Conservation (phyloP, 495 filamentous ascomycete genomes). For the Talaromyces proteolyticus region DNA sequence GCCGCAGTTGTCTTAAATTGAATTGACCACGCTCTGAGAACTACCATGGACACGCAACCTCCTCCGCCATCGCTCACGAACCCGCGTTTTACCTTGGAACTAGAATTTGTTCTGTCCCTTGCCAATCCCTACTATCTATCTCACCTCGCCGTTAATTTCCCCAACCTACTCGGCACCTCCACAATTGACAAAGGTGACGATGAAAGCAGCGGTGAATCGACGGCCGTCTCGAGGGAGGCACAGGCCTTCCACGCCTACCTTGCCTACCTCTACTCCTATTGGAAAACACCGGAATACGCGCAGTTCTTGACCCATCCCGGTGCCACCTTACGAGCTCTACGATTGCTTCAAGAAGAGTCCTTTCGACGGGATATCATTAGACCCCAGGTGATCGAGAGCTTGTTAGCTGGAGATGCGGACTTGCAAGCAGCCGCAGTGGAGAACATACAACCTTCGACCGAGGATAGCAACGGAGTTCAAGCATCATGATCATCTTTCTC, state of each 20-base stretch:
- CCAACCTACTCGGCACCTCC: slow-evolving; percentile 39
- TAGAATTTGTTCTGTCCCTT: slow-evolving; percentile 80
- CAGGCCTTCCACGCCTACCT: slow-evolving; percentile 76
- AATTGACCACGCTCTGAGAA: neutral
- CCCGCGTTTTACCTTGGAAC: slow-evolving; percentile 35
- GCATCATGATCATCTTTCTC: neutral
- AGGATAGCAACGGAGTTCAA: neutral
- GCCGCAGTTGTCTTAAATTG: too few relatives aligned
- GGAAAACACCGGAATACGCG: slow-evolving; percentile 71
- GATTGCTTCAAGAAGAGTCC: slow-evolving; percentile 74
- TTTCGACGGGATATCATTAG: slow-evolving; percentile 80
- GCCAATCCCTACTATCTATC: slow-evolving; percentile 80
- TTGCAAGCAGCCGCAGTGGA: slow-evolving; percentile 14
- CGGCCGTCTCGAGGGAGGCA: slow-evolving; percentile 43
- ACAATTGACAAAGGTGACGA: slow-evolving; percentile 23
- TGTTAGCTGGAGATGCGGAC: slow-evolving; percentile 48
- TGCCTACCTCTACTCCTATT: slow-evolving; percentile 76
- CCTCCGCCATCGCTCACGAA: slow-evolving; percentile 36
- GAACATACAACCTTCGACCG: slow-evolving; percentile 10
- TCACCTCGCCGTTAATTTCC: slow-evolving; percentile 63
- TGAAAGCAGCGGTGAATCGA: slow-evolving; percentile 19
- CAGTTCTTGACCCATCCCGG: slow-evolving; percentile 78
- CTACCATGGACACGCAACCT: slow-evolving; percentile 8
- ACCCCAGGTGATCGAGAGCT: slow-evolving; percentile 59
- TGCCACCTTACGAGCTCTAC: slow-evolving; percentile 73